Evolutionary conservation across 1,284 basidiomycete species (phyloP).

Genomic region (Cystobasidium sp.): DNA sequence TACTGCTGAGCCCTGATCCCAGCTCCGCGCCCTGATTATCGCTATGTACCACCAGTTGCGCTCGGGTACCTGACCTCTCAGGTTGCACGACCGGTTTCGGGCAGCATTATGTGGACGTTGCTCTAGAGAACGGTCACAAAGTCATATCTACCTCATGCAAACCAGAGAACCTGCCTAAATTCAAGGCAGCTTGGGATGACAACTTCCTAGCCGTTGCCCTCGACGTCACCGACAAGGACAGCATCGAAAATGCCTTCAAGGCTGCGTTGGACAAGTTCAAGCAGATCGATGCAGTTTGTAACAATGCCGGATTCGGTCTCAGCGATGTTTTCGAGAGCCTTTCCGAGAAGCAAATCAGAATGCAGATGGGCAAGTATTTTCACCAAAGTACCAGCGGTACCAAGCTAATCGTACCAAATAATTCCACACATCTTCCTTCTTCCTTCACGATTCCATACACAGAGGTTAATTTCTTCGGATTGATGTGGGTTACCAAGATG

Average conservation of each 20-base stretch:
- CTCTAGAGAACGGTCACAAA: conserved; percentile 24
- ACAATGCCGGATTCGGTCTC: conserved; percentile 49
- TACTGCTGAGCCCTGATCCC: neutral
- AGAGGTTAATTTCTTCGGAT: conserved; percentile 49
- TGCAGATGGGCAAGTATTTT: conserved; percentile 42
- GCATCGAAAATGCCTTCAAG: conserved; percentile 44
- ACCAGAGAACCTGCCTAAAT: conserved; percentile 41
- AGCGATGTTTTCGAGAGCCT: conserved; percentile 46
- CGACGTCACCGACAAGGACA: conserved; percentile 43
- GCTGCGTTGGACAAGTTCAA: conserved; percentile 47
- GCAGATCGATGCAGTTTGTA: conserved; percentile 45
- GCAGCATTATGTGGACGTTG: conserved; percentile 22
- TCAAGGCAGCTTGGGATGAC: conserved; percentile 43
- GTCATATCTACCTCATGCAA: conserved; percentile 43
- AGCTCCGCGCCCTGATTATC: neutral
- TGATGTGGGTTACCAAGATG: conserved; percentile 43
- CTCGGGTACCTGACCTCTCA: neutral
- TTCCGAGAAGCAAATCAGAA: conserved; percentile 45
- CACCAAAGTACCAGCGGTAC: too few species aligned
- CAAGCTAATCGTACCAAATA: neutral
- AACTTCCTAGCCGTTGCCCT: conserved; percentile 46
- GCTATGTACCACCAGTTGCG: too few species aligned
- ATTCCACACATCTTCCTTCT: neutral
- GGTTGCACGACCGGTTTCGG: conserved; percentile 31
- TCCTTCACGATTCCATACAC: neutral